Evolutionary conservation across 176 grass and related monocot genomes (phyloP).

Genomic region (Dendrocalamus sinicus): DNA sequence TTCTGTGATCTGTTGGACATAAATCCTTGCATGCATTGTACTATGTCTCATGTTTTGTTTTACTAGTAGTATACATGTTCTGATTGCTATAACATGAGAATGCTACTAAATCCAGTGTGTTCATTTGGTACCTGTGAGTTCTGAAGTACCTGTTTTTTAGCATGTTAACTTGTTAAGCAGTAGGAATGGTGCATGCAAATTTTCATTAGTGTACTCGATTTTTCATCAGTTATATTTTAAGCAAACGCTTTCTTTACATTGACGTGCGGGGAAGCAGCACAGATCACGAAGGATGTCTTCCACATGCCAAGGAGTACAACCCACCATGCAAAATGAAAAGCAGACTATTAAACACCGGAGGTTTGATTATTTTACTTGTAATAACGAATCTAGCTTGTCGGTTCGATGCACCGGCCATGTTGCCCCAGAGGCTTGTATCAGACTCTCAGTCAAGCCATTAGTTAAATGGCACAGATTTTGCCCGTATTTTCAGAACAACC

Average conservation of each 20-base stretch:
- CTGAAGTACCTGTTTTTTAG: background rate
- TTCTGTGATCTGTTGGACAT: background rate
- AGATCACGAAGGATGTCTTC: background rate
- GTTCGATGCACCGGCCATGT: background rate
- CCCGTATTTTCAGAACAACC: background rate
- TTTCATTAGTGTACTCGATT: background rate
- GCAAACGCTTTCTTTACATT: background rate
- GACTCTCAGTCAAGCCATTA: background rate
- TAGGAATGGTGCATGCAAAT: background rate
- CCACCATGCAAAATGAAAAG: background rate
- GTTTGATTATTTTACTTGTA: background rate
- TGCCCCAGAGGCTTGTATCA: too few relatives aligned
- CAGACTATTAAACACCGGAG: background rate
- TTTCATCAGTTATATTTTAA: background rate
- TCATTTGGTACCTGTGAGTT: background rate
- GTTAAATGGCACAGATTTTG: background rate
- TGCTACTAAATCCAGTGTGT: background rate
- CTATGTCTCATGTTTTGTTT: background rate
- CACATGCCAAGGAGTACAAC: background rate
- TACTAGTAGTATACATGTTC: background rate
- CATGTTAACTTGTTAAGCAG: background rate
- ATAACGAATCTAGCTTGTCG: background rate
- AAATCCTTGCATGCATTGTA: background rate
- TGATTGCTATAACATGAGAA: background rate
- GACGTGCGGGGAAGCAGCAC: background rate